A percentile compares a stretch with the other conserved stretches of the same genome.
Conservation (phyloP, 176 grass and related monocot species). For the Carex scoparia region DNA sequence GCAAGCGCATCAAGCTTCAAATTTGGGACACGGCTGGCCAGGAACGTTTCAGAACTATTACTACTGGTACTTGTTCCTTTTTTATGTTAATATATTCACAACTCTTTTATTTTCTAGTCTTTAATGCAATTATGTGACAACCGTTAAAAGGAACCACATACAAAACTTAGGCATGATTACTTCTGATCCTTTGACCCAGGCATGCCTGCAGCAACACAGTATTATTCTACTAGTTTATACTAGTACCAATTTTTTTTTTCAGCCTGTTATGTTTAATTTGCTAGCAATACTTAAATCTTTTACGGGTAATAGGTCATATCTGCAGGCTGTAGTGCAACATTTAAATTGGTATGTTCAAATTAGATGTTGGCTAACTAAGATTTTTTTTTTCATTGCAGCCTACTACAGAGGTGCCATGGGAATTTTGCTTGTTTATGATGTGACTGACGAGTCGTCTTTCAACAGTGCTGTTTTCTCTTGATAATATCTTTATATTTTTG, state of each 20-base stretch:
- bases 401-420: constrained; percentile 98
- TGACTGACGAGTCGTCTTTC: constrained; percentile 96
- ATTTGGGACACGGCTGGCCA: constrained; percentile 96
- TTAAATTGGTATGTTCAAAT: background rate
- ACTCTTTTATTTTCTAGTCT: background rate
- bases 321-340: background rate
- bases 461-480: constrained; percentile 65
- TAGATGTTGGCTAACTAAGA: background rate
- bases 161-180: background rate
- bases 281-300: background rate
- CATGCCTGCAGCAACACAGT: background rate
- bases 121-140: background rate
- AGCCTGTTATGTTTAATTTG: background rate
- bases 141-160: background rate
- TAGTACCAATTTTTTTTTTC: background rate
- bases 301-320: background rate
- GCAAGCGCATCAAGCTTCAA: constrained; percentile 90
- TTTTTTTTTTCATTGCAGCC: constrained; percentile 41
- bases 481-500: background rate
- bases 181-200: background rate
- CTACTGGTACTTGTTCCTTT: constrained; percentile 50
- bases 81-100: constrained; percentile 8
- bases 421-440: constrained; percentile 94
- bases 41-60: constrained; percentile 95
- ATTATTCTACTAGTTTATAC: background rate